These are phyloP conservation scores for Malassezia dermatis DNA, from an alignment of 1,284 basidiomycete species.

Conservation along the genomic window DNA sequence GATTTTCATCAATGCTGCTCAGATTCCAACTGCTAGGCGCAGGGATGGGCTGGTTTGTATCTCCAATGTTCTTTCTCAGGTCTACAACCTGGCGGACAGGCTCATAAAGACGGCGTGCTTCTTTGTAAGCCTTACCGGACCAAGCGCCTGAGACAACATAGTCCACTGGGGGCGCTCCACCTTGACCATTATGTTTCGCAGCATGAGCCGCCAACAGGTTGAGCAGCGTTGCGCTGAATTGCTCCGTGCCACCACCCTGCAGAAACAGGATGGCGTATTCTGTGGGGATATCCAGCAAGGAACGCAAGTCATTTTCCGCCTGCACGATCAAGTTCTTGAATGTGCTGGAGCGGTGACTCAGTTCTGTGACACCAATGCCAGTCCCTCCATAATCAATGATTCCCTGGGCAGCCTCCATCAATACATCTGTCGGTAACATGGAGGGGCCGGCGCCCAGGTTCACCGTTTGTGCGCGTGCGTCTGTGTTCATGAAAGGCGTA, in stretches of 20 bases:
- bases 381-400: constrained; percentile 38
- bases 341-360: constrained; percentile 41
- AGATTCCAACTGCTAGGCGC: constrained; percentile 64
- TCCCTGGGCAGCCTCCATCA: constrained; percentile 39
- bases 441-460: constrained; percentile 47
- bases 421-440: constrained; percentile 38
- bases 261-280: constrained; percentile 40
- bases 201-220: constrained; percentile 42
- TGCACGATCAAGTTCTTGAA: constrained; percentile 38
- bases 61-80: constrained; percentile 24
- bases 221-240: constrained; percentile 42
- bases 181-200: constrained; percentile 19
- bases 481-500: neutral
- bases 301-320: constrained; percentile 39
- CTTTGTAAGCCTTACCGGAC: constrained; percentile 42
- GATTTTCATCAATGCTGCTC: constrained; percentile 54
- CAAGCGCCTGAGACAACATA: constrained; percentile 43
- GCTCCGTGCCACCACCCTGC: constrained; percentile 46
- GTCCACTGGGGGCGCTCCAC: constrained; percentile 35
- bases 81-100: constrained; percentile 34
- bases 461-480: constrained; percentile 30
- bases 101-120: constrained; percentile 32
- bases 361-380: constrained; percentile 45
- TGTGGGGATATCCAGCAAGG: constrained; percentile 33
- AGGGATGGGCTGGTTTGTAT: constrained; percentile 56